Conservation (phyloP, 257 asterid species). For the Eustoma russellianum region DNA sequence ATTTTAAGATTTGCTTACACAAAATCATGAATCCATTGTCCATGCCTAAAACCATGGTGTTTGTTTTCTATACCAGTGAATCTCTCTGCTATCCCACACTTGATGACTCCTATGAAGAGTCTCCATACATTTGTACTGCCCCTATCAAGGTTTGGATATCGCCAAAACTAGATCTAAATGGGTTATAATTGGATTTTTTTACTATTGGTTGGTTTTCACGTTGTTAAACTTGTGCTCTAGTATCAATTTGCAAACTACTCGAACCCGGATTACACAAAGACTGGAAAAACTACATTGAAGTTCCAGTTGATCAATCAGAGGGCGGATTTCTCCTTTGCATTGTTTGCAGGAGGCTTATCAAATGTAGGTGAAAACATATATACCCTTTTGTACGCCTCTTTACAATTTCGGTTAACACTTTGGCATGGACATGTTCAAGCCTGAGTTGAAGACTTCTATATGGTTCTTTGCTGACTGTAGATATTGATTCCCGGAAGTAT, state of each 20-base stretch:
- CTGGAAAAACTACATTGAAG: conserved; percentile 29
- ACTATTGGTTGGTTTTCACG: too few relatives aligned
- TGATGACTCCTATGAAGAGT: conserved; percentile 5
- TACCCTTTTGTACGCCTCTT: too few relatives aligned
- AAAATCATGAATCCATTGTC: too few relatives aligned
- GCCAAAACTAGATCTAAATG: too few relatives aligned
- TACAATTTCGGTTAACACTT: not conserved
- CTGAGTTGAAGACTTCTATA: too few relatives aligned
- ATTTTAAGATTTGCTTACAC: too few relatives aligned
- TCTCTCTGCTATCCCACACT: conserved; percentile 27
- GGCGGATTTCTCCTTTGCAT: conserved; percentile 68
- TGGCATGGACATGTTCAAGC: not conserved
- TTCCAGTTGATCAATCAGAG: conserved; percentile 51
- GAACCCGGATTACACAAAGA: conserved; percentile 18
- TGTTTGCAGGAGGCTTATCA: conserved; percentile 61
- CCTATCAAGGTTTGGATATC: conserved; percentile 35
- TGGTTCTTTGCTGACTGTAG: too few relatives aligned
- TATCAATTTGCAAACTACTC: conserved; percentile 44
- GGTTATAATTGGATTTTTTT: too few relatives aligned
- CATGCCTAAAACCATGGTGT: too few relatives aligned
- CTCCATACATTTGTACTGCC: conserved; percentile 37
- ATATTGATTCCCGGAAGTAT: too few relatives aligned
- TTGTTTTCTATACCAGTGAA: conserved; percentile 11
- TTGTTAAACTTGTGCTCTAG: conserved; percentile 10
- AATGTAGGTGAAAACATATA: conserved; percentile 20